Conservation (phyloP, 139 green algal genomes). For the Gonium pectorale region DNA sequence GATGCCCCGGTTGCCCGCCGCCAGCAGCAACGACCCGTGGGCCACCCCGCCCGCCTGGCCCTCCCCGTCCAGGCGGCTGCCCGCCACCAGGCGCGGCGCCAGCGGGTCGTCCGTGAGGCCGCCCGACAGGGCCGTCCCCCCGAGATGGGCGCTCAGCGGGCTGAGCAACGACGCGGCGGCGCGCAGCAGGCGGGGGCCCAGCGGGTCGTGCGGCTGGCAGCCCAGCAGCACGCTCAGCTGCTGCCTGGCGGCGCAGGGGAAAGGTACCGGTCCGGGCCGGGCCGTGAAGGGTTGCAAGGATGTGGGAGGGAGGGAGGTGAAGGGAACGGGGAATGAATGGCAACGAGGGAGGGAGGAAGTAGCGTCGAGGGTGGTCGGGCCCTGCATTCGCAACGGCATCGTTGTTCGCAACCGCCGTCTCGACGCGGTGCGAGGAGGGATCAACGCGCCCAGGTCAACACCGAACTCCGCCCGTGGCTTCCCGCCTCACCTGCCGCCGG, state of each 20-base stretch:
- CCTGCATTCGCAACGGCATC: too few species aligned
- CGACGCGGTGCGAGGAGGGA: too few species aligned
- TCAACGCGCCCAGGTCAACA: too few species aligned
- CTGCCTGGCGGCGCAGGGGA: not conserved
- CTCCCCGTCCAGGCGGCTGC: not conserved
- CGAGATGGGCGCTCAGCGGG: not conserved
- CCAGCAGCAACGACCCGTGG: conserved; percentile 29
- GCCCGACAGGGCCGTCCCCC: not conserved
- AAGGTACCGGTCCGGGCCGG: too few species aligned
- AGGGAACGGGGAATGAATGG: too few species aligned
- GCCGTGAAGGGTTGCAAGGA: not conserved
- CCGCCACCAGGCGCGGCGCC: conserved; percentile 13
- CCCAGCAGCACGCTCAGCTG: conserved; percentile 31
- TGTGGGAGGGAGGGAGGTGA: too few species aligned
- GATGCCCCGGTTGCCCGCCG: conserved; percentile 15
- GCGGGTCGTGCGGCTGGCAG: not conserved
- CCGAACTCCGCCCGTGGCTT: too few species aligned
- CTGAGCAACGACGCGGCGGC: not conserved
- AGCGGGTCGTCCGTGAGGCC: conserved; percentile 8
- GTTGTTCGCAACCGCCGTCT: too few species aligned
- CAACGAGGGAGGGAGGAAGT: too few species aligned
- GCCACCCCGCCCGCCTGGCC: not conserved
- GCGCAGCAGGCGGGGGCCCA: conserved; percentile 24
- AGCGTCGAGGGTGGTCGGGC: too few species aligned
- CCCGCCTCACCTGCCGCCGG: too few species aligned